Conservation (phyloP, 805 yeast genomes). For the Barnettozyma sucrosica region DNA sequence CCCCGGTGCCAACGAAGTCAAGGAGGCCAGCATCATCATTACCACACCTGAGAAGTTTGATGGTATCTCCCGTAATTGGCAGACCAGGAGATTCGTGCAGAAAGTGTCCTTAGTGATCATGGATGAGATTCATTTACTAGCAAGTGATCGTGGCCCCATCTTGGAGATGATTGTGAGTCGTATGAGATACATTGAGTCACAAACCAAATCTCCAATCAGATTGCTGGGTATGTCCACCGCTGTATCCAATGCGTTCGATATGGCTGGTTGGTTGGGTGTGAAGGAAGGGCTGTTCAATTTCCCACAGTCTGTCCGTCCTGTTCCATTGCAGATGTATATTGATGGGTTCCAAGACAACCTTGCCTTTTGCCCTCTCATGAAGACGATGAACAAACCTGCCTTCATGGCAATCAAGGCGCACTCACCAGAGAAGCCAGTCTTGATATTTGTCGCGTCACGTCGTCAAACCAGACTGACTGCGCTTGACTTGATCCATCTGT, state of each 20-base stretch:
- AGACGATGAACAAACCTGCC: slow-evolving; percentile 68
- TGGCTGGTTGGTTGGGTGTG: slow-evolving; percentile 91
- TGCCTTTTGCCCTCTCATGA: slow-evolving; percentile 63
- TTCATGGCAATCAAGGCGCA: slow-evolving; percentile 72
- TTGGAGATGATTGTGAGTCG: slow-evolving; percentile 92
- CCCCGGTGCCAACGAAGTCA: slow-evolving; percentile 70
- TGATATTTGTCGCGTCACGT: slow-evolving; percentile 96
- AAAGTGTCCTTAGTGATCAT: slow-evolving; percentile 83
- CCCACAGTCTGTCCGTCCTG: slow-evolving; percentile 93
- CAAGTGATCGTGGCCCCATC: slow-evolving; percentile 97
- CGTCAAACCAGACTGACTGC: slow-evolving; percentile 91
- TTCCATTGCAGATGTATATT: slow-evolving; percentile 85
- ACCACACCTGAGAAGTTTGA: slow-evolving; percentile 98
- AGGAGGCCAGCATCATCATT: slow-evolving; percentile 78
- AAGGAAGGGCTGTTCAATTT: slow-evolving; percentile 91
- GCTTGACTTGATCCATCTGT: slow-evolving; percentile 59
- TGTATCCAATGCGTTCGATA: slow-evolving; percentile 86
- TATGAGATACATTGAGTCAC: slow-evolving; percentile 89
- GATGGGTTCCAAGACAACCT: slow-evolving; percentile 84
- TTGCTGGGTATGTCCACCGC: slow-evolving; percentile 92
- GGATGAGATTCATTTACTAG: slow-evolving; percentile 94
- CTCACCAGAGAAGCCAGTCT: slow-evolving; percentile 72
- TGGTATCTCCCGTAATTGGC: slow-evolving; percentile 90
- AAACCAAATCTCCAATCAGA: slow-evolving; percentile 85
- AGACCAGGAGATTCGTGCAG: slow-evolving; percentile 79